Evolutionary conservation across 2,329 filamentous ascomycete species (phyloP), one percentile per base, ranked within the genome.

Genomic region (Teratosphaeria gauchensis): DNA sequence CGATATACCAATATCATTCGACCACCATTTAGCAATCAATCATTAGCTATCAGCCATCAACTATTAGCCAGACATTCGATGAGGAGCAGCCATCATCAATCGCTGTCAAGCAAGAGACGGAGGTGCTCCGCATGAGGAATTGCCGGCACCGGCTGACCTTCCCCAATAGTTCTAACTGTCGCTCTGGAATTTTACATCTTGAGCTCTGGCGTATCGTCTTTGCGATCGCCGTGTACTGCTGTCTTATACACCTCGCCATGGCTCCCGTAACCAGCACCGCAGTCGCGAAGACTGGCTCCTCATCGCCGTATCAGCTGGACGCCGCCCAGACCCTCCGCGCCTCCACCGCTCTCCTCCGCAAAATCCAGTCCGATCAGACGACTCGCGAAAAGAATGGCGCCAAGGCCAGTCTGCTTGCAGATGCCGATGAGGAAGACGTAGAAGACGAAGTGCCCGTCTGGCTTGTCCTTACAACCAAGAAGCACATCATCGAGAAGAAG

Each of bases 401-500:
- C 54, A 58, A 57, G 30, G 52, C 38, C 14, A 61, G 54, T 31
- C 75, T 84, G 3, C 79, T 86, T 61, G 76, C 75, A 33, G 76
- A 78, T 54, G 76, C 77, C 28, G 77, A 78, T 35, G 76, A 77
- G 31, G 70, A 73, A 1, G 68, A 73, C 4, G 67, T 74, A 30
- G 74, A 80, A 59, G 78, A 78, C 54, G 78, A 81, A 16, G 68
- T 71, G 6, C 77, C 82, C n/a, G 74, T 87, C 59, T 86, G 84
- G 79, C 78, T 86, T 46, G 76, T 81, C 52, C 71, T 87, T 31
- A 82, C 83, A 21, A 86, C 84, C 38, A 87, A 87, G 74, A 83
- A 84, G 73, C 82, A 86, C 69, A 80, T 86, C 62, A 77, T 80
- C 62, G 88, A 95, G 76, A 87, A 89, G 74, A 84, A 84, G 72